phyloP scores from a whole-genome alignment of 345 rosid genomes.

The Mangifera indica region DNA sequence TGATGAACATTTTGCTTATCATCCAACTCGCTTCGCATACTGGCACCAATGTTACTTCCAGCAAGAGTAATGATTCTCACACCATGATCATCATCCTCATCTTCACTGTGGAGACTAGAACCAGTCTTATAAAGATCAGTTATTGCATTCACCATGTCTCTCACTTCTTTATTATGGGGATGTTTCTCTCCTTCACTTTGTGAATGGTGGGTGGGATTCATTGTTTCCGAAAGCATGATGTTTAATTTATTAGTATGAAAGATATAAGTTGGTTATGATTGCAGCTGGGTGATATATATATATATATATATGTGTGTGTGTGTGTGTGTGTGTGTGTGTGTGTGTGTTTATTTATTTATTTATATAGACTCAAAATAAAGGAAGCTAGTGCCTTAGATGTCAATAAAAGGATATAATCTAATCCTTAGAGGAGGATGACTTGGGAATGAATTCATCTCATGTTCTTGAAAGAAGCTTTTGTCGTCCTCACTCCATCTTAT shows the following conservation, averaged over 20 bases:
- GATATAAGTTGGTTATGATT: not conserved
- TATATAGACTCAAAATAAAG: constrained; percentile 26
- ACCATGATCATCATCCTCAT: constrained; percentile 36
- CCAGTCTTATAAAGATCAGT: constrained; percentile 45
- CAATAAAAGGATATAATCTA: constrained; percentile 34
- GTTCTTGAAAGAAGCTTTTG: constrained; percentile 11
- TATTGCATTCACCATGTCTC: constrained; percentile 52
- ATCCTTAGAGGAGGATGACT: constrained; percentile 30
- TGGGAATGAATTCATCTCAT: constrained; percentile 30
- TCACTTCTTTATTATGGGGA: constrained; percentile 31
- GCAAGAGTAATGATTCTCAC: constrained; percentile 65
- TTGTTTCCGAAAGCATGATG: constrained; percentile 38
- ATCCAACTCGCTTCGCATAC: constrained; percentile 63
- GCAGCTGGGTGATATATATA: not conserved
- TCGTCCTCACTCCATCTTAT: not conserved
- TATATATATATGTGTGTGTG: constrained; percentile 4
- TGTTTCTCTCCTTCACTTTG: constrained; percentile 26
- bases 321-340: too few species aligned
- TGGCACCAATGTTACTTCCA: constrained; percentile 77
- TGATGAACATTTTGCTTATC: constrained; percentile 24
- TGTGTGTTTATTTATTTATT: too few species aligned
- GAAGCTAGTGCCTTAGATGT: constrained; percentile 32
- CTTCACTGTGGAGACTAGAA: constrained; percentile 29
- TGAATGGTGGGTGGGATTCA: constrained; percentile 20
- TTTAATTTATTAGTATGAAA: not conserved